Evolutionary conservation across 2,329 filamentous ascomycete genomes (phyloP).

Genomic region (Ophiocordyceps camponoti-rufipedis): DNA sequence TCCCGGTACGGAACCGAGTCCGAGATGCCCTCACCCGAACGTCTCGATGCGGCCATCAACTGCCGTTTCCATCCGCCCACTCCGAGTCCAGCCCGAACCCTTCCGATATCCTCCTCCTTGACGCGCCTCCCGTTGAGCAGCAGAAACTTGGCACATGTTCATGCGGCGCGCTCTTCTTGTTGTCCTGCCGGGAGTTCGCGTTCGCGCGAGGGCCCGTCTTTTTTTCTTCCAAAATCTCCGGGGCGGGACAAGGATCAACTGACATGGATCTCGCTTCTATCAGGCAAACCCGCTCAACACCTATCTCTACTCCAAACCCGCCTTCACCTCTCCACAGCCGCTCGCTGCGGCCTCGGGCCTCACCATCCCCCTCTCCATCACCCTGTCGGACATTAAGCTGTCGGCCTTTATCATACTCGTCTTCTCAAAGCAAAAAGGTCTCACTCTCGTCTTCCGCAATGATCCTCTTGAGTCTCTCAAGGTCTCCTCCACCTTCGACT

Average conservation of each 20-base stretch:
- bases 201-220: background rate
- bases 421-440: slow-evolving; percentile 91
- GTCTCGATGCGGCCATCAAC: background rate
- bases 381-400: slow-evolving; percentile 83
- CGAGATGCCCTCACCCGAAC: background rate
- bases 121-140: background rate
- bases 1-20: background rate
- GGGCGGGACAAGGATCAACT: slow-evolving; percentile 12
- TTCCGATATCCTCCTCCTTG: background rate
- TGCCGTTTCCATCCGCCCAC: background rate
- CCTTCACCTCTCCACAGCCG: slow-evolving; percentile 83
- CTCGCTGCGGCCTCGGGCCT: slow-evolving; percentile 79
- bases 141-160: background rate
- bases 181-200: background rate
- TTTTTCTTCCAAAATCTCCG: background rate
- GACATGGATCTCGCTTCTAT: slow-evolving; percentile 22
- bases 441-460: slow-evolving; percentile 94
- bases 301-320: slow-evolving; percentile 77
- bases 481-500: slow-evolving; percentile 97
- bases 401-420: slow-evolving; percentile 96
- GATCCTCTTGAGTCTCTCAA: slow-evolving; percentile 95
- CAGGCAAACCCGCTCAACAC: slow-evolving; percentile 92
- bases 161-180: background rate
- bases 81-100: background rate
- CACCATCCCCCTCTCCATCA: slow-evolving; percentile 95